These are phyloP conservation scores for Cornus florida DNA, from an alignment of 148 eudicot genomes.

Conservation along the genomic window DNA sequence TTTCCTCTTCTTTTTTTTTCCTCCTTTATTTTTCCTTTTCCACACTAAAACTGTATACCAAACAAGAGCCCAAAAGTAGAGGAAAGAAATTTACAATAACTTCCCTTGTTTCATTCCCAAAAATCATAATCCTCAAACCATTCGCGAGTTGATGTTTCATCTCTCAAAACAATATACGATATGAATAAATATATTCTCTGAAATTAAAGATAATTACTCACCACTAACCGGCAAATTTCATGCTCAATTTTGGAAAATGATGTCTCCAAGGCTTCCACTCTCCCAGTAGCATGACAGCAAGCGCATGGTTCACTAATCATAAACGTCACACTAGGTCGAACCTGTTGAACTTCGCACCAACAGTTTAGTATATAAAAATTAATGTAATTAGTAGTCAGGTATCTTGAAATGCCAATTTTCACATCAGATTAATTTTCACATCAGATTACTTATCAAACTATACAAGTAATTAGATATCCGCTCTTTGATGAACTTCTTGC, in stretches of 20 bases:
- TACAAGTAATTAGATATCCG: background rate
- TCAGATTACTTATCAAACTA: background rate
- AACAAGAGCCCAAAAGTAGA: too few relatives aligned
- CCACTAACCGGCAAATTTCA: conserved; percentile 85
- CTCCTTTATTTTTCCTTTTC: too few relatives aligned
- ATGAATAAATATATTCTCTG: background rate
- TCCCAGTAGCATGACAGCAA: conserved; percentile 88
- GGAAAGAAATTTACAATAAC: background rate
- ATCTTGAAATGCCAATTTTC: background rate
- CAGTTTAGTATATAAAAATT: background rate
- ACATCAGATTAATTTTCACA: background rate
- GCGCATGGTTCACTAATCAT: conserved; percentile 90
- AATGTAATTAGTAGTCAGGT: background rate
- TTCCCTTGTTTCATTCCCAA: background rate
- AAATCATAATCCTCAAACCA: background rate
- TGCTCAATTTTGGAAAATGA: conserved; percentile 90
- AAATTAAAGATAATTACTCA: conserved; percentile 34
- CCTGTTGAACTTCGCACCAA: conserved; percentile 43
- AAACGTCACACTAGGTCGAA: conserved; percentile 92
- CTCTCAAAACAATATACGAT: background rate
- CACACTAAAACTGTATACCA: too few relatives aligned
- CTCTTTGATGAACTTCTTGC: background rate
- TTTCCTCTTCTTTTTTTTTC: too few relatives aligned
- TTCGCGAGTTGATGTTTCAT: background rate
- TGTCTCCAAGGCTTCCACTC: conserved; percentile 96